phyloP scores from a whole-genome alignment of 805 yeast genomes.

The Wickerhamomyces canadensis region DNA sequence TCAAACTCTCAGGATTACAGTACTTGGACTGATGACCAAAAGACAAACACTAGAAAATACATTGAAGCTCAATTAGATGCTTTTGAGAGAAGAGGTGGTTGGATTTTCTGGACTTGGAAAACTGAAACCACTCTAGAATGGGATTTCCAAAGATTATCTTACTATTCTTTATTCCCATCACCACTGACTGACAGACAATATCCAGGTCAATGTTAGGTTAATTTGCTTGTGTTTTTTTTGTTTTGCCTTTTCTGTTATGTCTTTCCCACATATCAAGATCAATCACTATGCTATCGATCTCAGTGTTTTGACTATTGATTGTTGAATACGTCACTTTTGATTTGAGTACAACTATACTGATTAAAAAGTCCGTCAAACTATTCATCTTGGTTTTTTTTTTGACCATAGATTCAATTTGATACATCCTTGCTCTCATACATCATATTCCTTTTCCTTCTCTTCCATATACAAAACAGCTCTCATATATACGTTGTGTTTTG shows the following conservation, averaged over 20 bases:
- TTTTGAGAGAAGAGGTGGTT: slow-evolving; percentile 67
- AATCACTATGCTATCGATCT: no score
- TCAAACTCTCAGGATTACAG: slow-evolving; percentile 37
- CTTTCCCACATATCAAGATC: background rate
- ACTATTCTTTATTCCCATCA: slow-evolving; percentile 67
- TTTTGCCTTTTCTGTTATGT: background rate
- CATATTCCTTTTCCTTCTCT: no score
- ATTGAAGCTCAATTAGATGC: slow-evolving; percentile 92
- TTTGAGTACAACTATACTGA: no score
- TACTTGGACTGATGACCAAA: slow-evolving; percentile 57
- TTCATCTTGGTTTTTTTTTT: no score
- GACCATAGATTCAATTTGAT: no score
- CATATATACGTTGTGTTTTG: no score
- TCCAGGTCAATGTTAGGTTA: slow-evolving; percentile 54
- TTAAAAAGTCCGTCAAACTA: no score
- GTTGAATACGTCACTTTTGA: no score
- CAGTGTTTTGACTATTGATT: no score
- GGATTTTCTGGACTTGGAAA: slow-evolving; percentile 95
- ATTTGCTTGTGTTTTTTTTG: background rate
- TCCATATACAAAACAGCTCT: no score
- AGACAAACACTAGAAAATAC: slow-evolving; percentile 55
- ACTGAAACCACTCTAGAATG: slow-evolving; percentile 80
- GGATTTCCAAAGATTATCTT: slow-evolving; percentile 65
- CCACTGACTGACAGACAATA: slow-evolving; percentile 66
- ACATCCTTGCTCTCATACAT: no score